A percentile compares a stretch with the other conserved stretches of the same genome.
Evolutionary conservation across 2,329 filamentous ascomycete genomes (phyloP).

Genomic region (Cyphellophora europaea): DNA sequence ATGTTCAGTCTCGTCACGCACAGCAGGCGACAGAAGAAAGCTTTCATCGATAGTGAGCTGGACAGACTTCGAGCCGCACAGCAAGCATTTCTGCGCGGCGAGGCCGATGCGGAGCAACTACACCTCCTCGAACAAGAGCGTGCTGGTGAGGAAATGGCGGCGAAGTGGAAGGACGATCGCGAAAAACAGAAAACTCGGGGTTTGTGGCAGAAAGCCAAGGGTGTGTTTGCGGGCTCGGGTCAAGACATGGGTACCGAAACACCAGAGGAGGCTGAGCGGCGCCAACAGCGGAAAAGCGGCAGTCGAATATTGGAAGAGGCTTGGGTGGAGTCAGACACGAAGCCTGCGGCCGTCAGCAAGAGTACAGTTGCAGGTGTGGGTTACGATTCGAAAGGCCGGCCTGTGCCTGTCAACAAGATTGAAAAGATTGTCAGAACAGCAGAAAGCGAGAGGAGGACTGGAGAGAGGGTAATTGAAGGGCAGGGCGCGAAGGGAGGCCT

Average conservation of each 20-base stretch:
- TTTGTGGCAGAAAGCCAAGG: constrained; percentile 15
- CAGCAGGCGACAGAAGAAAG: constrained; percentile 54
- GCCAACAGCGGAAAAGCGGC: constrained; percentile 3
- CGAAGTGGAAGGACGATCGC: constrained; percentile 31
- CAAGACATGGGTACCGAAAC: constrained; percentile 13
- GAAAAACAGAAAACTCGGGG: constrained; percentile 28
- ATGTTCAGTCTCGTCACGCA: constrained; percentile 58
- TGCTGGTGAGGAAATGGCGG: constrained; percentile 32
- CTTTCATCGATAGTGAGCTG: constrained; percentile 48
- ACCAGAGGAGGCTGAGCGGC: constrained; percentile 6
- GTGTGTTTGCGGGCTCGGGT: constrained; percentile 6
- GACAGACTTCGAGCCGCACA: constrained; percentile 32
- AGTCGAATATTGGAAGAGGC: constrained; percentile 4
- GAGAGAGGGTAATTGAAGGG: constrained; percentile 4
- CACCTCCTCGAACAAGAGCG: constrained; percentile 35
- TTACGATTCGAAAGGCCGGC: constrained; percentile 17
- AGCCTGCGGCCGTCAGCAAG: constrained; percentile 4
- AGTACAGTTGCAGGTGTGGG: constrained; percentile 16
- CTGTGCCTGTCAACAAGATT: constrained; percentile 15
- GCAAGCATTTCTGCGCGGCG: constrained; percentile 30
- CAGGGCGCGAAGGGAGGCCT: constrained; percentile 9
- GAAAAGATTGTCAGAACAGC: constrained; percentile 6
- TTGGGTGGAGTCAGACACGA: constrained; percentile 9
- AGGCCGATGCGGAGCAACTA: constrained; percentile 30
- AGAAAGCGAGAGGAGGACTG: constrained; percentile 5